Evolutionary conservation across 495 filamentous ascomycete genomes (phyloP).

Genomic region (Aspergillus olivimuriae): DNA sequence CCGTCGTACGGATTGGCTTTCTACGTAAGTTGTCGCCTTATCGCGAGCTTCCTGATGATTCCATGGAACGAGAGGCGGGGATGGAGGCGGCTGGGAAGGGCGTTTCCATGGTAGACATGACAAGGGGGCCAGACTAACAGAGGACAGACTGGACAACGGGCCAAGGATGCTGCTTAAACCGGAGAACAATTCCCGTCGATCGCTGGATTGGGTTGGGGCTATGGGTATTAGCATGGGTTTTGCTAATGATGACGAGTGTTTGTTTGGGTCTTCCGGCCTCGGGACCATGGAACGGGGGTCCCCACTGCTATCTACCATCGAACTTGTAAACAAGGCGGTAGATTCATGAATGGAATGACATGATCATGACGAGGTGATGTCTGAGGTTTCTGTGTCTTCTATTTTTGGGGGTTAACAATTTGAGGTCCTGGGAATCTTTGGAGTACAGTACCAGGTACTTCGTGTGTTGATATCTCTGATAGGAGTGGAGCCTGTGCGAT

Average conservation of each 20-base stretch:
- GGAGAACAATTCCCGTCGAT: background rate
- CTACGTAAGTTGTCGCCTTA: conserved; percentile 34
- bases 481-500: too few species aligned
- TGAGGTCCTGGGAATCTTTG: too few species aligned
- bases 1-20: conserved; percentile 66
- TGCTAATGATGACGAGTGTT: too few species aligned
- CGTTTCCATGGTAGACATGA: background rate
- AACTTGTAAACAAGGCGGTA: background rate
- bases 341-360: background rate
- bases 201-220: background rate
- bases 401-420: too few species aligned
- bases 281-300: conserved; percentile 13
- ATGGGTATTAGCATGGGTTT: too few species aligned
- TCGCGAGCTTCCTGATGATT: background rate
- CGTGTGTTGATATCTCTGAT: too few species aligned
- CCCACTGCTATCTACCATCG: conserved; percentile 4
- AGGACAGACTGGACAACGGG: conserved; percentile 39
- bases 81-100: too few species aligned
- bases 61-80: background rate
- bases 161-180: conserved; percentile 29
- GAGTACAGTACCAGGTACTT: too few species aligned
- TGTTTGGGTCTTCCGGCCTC: conserved; percentile 12
- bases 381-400: too few species aligned
- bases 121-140: conserved; percentile 11
- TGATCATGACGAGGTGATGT: too few species aligned